Evolutionary conservation across 2,329 filamentous ascomycete species (phyloP), one percentile per base, ranked within the genome.

Genomic region (Ophiosphaerella herpotricha): DNA sequence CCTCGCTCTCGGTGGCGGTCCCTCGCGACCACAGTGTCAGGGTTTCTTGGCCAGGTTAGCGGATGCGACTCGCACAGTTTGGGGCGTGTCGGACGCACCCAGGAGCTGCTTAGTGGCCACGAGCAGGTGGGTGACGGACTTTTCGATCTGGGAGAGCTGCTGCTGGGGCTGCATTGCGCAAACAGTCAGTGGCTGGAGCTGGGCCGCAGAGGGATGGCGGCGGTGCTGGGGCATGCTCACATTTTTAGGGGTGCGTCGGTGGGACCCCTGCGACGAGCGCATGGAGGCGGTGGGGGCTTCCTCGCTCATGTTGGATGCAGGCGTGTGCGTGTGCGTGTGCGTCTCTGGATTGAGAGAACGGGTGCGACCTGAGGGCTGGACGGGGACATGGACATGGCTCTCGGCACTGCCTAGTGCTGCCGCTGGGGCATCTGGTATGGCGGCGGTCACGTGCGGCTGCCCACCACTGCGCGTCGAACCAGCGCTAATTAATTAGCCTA

Each of bases 31-130:
- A 99, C 80, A 96, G 89, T 39, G 94, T 99, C 55, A 99, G 81
- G 5, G 93, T 99, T 78, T 99, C 94, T 66, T 51, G 12, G 48
- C 23, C 21, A 40, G 36, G 53, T 60, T 56, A 61, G 61, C 52
- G 44, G 46, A 45, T 39, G 43, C 34, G 41, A 39, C 38, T 29
- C 31, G 43, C 42, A 46, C 12, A 23, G 45, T 33, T 53, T 38
- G 39, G 24, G 35, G 50, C 12, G 38, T 16, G 39, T 26, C 33
- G 12, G 54, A 63, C 61, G 52, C 16, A 66, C 62, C 62, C 55
- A 99, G 87, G 2, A 99, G 86, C 75, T 97, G 92, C 74, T 99
- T 99, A 31, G 94, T 99, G 32, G 94, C 94, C 60, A 99, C 93
- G 32, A 99, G 86, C 38, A 99, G 88, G 72, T 99, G 94, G 26